Base-by-base conservation (phyloP, 495 filamentous ascomycete genomes). In the Darksidea phi region DNA sequence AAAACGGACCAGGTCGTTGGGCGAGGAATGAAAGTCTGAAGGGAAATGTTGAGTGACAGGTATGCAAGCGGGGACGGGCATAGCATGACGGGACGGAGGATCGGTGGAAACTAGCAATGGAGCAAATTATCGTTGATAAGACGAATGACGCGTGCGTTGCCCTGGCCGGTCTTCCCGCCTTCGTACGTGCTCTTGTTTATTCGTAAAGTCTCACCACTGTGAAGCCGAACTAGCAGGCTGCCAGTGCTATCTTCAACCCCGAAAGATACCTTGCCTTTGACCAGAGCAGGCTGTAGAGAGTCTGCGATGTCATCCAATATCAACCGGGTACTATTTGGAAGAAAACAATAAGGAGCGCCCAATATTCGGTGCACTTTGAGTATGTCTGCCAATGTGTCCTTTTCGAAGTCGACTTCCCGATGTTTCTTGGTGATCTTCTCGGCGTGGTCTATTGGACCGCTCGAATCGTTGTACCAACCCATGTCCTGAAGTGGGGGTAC, bases 331-430 rank as follows among this genome's bases (percentile, higher is more conserved):
- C 48, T 55, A 20, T 41, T 55, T 7, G 49, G 62, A 23, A 60
- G 21, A 5, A 18, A 1, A 26, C 62, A 54, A 83, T 83, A 86
- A 6, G 86, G 60, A 41, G 78, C 72, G 0, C 81, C 82, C 32
- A 86, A 68, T 0, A 83, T 77, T 15, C 78, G 75, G 59, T 79
- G 74, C 13, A 79, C 76, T 41, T 74, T 69, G 38, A 76, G 64
- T 47, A 86, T 79, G 15, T 81, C 73, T 3, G 74, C 63, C 42
- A 71, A 72, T 2, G 71, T 76, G 78, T 80, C 82, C 7, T 70
- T 77, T 0, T 66, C 26, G 80, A 83, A 86, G 59, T 83, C 72
- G 28, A 86, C 73, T 55, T 78, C 77, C 0, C 23, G 24, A 36
- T 67, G 20, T 24, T 50, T 18, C 26, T 51, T 59, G 2, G 48